Percentiles rank a stretch among this genome's conserved stretches.
These are phyloP conservation scores for Helotiales sp. DNA, from an alignment of 2,329 filamentous ascomycete species.

Conservation along the genomic window DNA sequence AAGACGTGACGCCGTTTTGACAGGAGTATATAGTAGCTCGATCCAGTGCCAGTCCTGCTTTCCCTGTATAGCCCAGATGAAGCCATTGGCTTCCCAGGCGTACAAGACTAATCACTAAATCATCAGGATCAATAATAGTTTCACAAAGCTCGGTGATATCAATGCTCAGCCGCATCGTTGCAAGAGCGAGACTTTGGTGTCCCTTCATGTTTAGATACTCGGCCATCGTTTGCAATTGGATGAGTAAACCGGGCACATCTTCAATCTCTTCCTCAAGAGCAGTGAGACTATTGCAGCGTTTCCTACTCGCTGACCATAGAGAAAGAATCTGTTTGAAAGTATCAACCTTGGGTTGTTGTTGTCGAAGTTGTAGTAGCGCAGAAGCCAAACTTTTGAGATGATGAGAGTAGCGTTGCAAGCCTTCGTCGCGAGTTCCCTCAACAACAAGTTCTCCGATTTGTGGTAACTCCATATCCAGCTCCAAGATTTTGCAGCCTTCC, in stretches of 20 bases:
- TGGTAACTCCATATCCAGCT: slow-evolving; percentile 15
- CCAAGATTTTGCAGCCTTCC: slow-evolving; percentile 7
- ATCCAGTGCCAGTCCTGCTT: slow-evolving; percentile 56
- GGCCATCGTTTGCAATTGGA: slow-evolving; percentile 52
- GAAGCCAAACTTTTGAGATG: slow-evolving; percentile 29
- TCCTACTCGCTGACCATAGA: slow-evolving; percentile 41
- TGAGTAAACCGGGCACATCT: slow-evolving; percentile 47
- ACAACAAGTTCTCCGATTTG: slow-evolving; percentile 9
- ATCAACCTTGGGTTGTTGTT: slow-evolving; percentile 27
- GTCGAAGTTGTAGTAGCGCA: slow-evolving; percentile 29
- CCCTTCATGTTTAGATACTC: slow-evolving; percentile 60
- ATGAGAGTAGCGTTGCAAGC: slow-evolving; percentile 24
- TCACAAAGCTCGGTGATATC: slow-evolving; percentile 47
- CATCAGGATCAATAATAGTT: slow-evolving; percentile 39
- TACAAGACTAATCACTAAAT: slow-evolving; percentile 40
- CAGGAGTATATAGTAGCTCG: slow-evolving; percentile 53
- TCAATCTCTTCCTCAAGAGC: slow-evolving; percentile 48
- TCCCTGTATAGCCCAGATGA: slow-evolving; percentile 59
- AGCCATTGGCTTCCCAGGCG: slow-evolving; percentile 55
- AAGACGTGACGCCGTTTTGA: slow-evolving; percentile 41
- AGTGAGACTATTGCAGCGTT: slow-evolving; percentile 43
- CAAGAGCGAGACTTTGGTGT: slow-evolving; percentile 48
- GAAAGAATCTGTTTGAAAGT: slow-evolving; percentile 24
- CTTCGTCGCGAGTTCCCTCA: slow-evolving; percentile 26
- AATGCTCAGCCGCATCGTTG: slow-evolving; percentile 48